phyloP scores from a whole-genome alignment of 2,329 filamentous ascomycete species.

The Plectosphaerella plurivora region DNA sequence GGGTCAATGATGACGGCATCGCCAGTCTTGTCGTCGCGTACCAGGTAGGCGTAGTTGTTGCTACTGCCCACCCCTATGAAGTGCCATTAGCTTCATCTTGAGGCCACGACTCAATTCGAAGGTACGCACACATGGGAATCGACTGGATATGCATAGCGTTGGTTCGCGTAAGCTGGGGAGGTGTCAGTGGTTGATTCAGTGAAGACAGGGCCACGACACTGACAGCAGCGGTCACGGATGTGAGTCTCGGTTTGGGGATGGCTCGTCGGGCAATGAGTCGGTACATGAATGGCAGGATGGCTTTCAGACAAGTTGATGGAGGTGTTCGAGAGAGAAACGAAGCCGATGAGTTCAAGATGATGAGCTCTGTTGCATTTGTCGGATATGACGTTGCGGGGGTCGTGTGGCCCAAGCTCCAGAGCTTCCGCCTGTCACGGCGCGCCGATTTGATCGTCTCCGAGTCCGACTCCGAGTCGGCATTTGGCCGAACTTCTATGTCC shows the following conservation, averaged over 20 bases:
- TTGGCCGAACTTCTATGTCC: too few relatives aligned
- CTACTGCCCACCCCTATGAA: slow-evolving; percentile 65
- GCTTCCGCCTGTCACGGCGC: too few relatives aligned
- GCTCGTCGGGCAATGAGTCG: slow-evolving; percentile 30
- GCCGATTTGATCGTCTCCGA: too few relatives aligned
- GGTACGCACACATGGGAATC: slow-evolving; percentile 76
- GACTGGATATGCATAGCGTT: slow-evolving; percentile 79
- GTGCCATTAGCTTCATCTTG: background rate
- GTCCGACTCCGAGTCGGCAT: too few relatives aligned
- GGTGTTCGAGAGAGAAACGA: too few relatives aligned
- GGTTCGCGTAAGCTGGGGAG: slow-evolving; percentile 24
- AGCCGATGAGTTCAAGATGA: too few relatives aligned
- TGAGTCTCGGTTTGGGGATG: slow-evolving; percentile 24
- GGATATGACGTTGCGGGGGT: too few relatives aligned
- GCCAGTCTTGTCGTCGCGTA: slow-evolving; percentile 72
- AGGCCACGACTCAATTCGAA: background rate
- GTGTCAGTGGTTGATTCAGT: slow-evolving; percentile 8
- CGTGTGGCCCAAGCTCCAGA: too few relatives aligned
- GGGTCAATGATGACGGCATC: slow-evolving; percentile 78
- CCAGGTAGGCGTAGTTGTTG: slow-evolving; percentile 83
- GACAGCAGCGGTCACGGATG: slow-evolving; percentile 21
- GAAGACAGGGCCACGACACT: slow-evolving; percentile 11
- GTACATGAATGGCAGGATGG: slow-evolving; percentile 31
- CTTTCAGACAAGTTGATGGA: too few relatives aligned
- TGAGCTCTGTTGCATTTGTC: too few relatives aligned